Percentiles rank a stretch among this genome's conserved stretches.
Conservation (phyloP, 2,329 filamentous ascomycete species). For the Rachicladosporium sp. region DNA sequence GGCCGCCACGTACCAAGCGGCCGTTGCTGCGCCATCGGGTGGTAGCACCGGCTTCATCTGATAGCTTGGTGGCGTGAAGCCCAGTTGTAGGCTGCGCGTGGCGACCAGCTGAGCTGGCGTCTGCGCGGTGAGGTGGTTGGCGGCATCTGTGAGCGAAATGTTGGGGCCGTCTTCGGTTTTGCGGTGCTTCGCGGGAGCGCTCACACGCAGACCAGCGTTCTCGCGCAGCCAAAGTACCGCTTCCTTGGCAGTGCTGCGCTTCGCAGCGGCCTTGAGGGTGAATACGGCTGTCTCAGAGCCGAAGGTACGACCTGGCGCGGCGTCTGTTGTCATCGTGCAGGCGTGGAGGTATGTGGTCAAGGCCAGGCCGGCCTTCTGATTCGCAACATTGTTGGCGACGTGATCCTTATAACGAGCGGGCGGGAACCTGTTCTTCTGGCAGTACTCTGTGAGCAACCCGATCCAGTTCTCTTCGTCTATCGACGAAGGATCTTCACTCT, state of each 20-base stretch:
- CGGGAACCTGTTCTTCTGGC: conserved; percentile 6
- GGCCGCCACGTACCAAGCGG: conserved; percentile 23
- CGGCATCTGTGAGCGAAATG: too few species aligned
- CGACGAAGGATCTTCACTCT: conserved; percentile 6
- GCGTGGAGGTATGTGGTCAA: conserved; percentile 6
- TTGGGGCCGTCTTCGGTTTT: conserved; percentile 4
- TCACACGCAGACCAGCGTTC: conserved; percentile 20
- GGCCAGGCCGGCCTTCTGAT: conserved; percentile 19
- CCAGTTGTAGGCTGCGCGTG: conserved; percentile 12
- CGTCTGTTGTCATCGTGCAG: conserved; percentile 10
- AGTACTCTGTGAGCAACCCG: conserved; percentile 26
- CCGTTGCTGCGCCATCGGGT: background rate
- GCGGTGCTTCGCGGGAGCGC: conserved; percentile 9
- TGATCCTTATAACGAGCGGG: conserved; percentile 28
- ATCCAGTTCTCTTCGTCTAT: conserved; percentile 25
- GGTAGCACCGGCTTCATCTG: conserved; percentile 7
- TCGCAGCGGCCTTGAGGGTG: conserved; percentile 30
- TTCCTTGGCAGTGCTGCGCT: conserved; percentile 27
- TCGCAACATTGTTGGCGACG: conserved; percentile 21
- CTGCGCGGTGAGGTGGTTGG: conserved; percentile 1
- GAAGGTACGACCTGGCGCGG: conserved; percentile 19
- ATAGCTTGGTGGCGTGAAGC: conserved; percentile 15
- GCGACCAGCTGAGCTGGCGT: conserved; percentile 10
- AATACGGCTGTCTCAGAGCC: conserved; percentile 24
- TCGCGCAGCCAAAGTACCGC: conserved; percentile 29